Evolutionary conservation across 2,329 filamentous ascomycete genomes (phyloP).

Genomic region (Tympanopsis confertula): DNA sequence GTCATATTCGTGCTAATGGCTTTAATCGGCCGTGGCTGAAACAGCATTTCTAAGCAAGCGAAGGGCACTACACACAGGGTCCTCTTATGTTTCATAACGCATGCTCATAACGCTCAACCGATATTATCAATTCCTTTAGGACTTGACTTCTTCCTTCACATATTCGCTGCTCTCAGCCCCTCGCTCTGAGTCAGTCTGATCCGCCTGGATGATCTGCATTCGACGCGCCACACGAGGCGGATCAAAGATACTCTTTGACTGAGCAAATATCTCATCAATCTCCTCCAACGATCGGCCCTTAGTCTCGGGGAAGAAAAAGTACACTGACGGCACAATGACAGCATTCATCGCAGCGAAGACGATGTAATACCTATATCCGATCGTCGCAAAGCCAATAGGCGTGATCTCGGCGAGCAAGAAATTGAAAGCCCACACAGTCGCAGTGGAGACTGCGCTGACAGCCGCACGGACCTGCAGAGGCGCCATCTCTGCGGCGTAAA

Average conservation of each 20-base stretch:
- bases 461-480: not conserved
- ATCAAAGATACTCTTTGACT: conserved; percentile 3
- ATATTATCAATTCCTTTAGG: too few relatives aligned
- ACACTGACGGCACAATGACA: conserved; percentile 9
- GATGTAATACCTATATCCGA: conserved; percentile 11
- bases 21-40: too few relatives aligned
- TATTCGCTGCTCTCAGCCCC: too few relatives aligned
- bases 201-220: too few relatives aligned
- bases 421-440: not conserved
- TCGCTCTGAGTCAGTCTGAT: too few relatives aligned
- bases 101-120: too few relatives aligned
- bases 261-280: conserved; percentile 6
- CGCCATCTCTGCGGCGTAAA: not conserved
- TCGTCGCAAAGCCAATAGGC: conserved; percentile 9
- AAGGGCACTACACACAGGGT: too few relatives aligned
- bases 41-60: too few relatives aligned
- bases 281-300: conserved; percentile 4
- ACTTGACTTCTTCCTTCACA: too few relatives aligned
- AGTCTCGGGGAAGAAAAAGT: conserved; percentile 9
- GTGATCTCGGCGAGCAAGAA: conserved; percentile 10
- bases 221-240: conserved; percentile 2
- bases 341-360: conserved; percentile 11
- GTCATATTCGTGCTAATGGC: too few relatives aligned
- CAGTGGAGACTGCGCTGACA: not conserved
- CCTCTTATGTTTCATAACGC: too few relatives aligned